Evolutionary conservation across 2,329 filamentous ascomycete genomes (phyloP).

Genomic region (Aspergillus sp.): DNA sequence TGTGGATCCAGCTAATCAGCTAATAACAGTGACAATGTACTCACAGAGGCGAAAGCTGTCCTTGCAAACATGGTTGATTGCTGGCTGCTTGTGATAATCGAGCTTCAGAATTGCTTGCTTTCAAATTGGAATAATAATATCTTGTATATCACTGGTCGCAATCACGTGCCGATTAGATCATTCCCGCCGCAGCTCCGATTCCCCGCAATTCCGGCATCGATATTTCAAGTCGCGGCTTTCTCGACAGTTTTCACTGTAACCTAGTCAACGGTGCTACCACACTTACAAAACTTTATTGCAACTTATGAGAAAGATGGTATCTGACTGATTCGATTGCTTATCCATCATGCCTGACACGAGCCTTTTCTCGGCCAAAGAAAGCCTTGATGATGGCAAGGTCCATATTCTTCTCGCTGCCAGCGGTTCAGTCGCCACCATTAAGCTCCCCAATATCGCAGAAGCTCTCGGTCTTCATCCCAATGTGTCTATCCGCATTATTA

Average conservation of each 20-base stretch:
- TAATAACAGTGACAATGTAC: constrained; percentile 10
- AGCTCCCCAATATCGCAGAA: constrained; percentile 69
- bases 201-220: neutral
- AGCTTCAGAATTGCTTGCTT: neutral
- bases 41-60: constrained; percentile 26
- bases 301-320: neutral
- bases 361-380: constrained; percentile 24
- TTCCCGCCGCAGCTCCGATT: neutral
- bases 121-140: neutral
- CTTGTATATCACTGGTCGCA: neutral
- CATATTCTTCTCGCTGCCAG: constrained; percentile 63
- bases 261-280: neutral
- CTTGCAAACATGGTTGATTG: constrained; percentile 35
- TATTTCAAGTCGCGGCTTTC: neutral
- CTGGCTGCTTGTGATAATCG: neutral
- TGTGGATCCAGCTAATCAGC: neutral
- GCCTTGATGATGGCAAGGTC: constrained; percentile 30
- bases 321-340: neutral
- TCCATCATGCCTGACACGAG: constrained; percentile 6
- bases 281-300: neutral
- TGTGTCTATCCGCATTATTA: constrained; percentile 81
- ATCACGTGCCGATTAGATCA: constrained; percentile 14
- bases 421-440: constrained; percentile 86
- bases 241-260: neutral
- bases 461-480: constrained; percentile 48